A percentile compares a stretch with the other conserved stretches of the same genome.
Conservation (phyloP, 345 rosid genomes). For the Clarkia xantiana region DNA sequence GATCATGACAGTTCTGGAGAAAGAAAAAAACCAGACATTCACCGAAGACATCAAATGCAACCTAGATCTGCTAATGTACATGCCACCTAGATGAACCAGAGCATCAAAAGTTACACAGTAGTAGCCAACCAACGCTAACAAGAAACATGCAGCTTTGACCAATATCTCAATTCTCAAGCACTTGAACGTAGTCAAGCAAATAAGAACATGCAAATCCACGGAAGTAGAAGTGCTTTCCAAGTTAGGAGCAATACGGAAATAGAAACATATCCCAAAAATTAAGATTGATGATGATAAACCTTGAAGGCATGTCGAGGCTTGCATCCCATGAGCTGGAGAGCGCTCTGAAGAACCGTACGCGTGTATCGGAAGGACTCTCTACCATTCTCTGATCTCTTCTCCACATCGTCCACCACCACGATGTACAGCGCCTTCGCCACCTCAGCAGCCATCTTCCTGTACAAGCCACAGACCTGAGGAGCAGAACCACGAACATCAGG, state of each 20-base stretch:
- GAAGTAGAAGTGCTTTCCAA: not conserved
- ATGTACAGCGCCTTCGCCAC: slow-evolving; percentile 61
- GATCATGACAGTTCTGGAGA: too few species aligned
- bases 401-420: slow-evolving; percentile 60
- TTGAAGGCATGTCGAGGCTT: slow-evolving; percentile 96
- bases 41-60: slow-evolving; percentile 1
- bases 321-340: slow-evolving; percentile 96
- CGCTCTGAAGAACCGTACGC: slow-evolving; percentile 80
- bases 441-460: slow-evolving; percentile 38
- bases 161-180: too few species aligned
- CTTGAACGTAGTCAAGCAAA: too few species aligned
- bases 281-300: slow-evolving; percentile 20
- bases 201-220: too few species aligned
- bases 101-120: not conserved
- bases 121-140: too few species aligned
- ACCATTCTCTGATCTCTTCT: slow-evolving; percentile 15
- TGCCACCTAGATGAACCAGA: not conserved
- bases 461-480: not conserved
- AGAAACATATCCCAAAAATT: too few species aligned
- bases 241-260: too few species aligned
- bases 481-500: not conserved
- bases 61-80: not conserved
- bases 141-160: too few species aligned
- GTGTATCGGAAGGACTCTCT: slow-evolving; percentile 68
- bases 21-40: not conserved